Evolutionary conservation across 2,329 filamentous ascomycete species (phyloP), one percentile per base, ranked within the genome.

Genomic region (Trichophyton equinum): DNA sequence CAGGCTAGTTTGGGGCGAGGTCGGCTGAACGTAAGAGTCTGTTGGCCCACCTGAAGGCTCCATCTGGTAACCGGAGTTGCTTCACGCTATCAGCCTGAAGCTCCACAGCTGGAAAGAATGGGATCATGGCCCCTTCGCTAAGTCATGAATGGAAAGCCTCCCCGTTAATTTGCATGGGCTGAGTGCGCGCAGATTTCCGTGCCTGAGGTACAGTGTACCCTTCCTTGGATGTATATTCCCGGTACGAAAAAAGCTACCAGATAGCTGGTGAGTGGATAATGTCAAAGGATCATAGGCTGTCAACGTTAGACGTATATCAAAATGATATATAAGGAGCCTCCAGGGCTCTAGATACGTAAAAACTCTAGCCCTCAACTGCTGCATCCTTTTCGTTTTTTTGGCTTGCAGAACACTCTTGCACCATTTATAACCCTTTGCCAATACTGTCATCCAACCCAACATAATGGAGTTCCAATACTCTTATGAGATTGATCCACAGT

Each of bases 401-500:
- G 44, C 44, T 46, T 4, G 33, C 8, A 13, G 33, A 38, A 38
- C 4, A 38, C 33, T 38, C 3, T 38, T 44, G 40, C n/a, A 44
- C 40, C 15, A 13, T n/a, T 44, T 15, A n/a, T 44, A 18, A 7
- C 15, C n/a, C n/a, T 44, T 18, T 44, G 15, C 40, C 22, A 20
- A 47, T 47, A 47, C 9, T 7, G 6, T 47, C 20, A 9, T 18
- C 20, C n/a, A 30, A 30, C 15, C 8, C 13, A 30, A n/a, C 13
- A 30, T 9, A 22, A 53, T 53, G 49, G 49, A 57, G 13, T 57
- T 57, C 33, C 55, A 63, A 8, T 71, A 70, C 61, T 73, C 71
- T 4, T 61, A 59, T 49, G 51, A 67, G 6, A 62, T 72, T 20
- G 67, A 70, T 36, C 62, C 67, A 0, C 47, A 59, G 15, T 51